Conservation (phyloP, 768 basidiomycete species). For the Lentinula detonsa region DNA sequence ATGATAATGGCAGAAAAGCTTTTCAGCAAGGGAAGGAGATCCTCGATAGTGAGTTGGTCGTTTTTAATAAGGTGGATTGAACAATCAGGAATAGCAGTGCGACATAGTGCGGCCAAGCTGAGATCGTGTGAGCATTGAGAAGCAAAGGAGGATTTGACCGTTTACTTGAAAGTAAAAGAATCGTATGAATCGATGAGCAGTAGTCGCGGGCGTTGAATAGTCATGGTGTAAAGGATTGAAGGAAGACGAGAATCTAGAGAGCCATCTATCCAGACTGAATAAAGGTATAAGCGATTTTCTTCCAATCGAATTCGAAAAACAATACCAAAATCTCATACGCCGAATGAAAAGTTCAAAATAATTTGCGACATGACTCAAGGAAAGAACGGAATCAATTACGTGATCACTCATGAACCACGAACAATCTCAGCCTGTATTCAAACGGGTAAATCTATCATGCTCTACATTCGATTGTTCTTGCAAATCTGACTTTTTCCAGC, state of each 20-base stretch:
- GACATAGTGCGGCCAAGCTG: slow-evolving; percentile 71
- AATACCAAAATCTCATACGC: not conserved
- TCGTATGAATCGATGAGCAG: slow-evolving; percentile 81
- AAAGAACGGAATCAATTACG: not conserved
- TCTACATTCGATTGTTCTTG: not conserved
- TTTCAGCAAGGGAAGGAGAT: slow-evolving; percentile 46
- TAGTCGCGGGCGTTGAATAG: slow-evolving; percentile 40
- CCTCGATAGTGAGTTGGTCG: slow-evolving; percentile 45
- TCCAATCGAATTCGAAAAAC: not conserved
- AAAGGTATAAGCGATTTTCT: not conserved
- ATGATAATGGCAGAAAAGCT: slow-evolving; percentile 67
- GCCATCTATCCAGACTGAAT: not conserved
- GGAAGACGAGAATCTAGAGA: not conserved
- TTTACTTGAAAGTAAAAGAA: slow-evolving; percentile 82
- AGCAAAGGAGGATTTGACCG: not conserved
- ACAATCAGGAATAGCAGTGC: slow-evolving; percentile 54
- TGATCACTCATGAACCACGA: slow-evolving; percentile 12
- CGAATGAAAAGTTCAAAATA: not conserved
- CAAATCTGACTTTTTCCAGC: slow-evolving; percentile 20
- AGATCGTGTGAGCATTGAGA: not conserved
- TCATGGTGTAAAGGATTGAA: slow-evolving; percentile 19
- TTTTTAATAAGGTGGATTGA: slow-evolving; percentile 70
- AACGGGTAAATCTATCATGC: slow-evolving; percentile 22
- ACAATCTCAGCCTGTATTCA: slow-evolving; percentile 26
- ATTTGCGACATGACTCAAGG: not conserved